Base-by-base conservation (phyloP, 768 basidiomycete species). In the Agrocybe chaxingu region DNA sequence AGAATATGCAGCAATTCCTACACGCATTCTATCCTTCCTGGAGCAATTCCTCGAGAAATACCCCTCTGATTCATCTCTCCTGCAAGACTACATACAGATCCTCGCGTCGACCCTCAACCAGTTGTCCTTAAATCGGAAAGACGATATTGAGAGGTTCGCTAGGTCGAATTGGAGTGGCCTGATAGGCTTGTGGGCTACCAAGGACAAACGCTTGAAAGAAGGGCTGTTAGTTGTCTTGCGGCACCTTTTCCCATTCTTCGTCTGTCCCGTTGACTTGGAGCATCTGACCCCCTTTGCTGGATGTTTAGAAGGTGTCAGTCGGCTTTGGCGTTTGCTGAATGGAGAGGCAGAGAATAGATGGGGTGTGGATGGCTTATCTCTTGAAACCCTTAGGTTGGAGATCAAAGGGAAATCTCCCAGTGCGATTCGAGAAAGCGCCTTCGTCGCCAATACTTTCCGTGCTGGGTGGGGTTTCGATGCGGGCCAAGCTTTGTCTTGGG, bases 141-240 rank as follows among this genome's bases (percentile, higher is more conserved):
- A 73, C 7, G 75, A 78, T 2, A 79, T 91, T 34, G 73, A 77
- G 7, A 65, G 65, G 12, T 86, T 91, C 55, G 87, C 89, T 0
- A 67, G 71, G 4, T 67, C 68, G 29, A 70, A 84, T 1, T 91
- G 93, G 84, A 69, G 81, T 41, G 65, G 66, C 2, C 60, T 98
- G 4, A 73, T 93, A 2, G 69, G 68, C 2, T 67, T 96, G 19
- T 97, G 92, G 92, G 74, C 76, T 2, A 87, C 87, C 12, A 92
- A 91, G 68, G 85, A 84, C 64, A 84, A 79, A 51, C 65, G 74
- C 7, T 70, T 88, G 57, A 93, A 94, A 63, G 93, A 95, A 64
- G 79, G 82, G 39, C 71, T 98, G 12, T 72, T 94, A 29, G 76
- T 85, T n/a, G 75, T 90, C 18, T 67, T 97, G 13, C 80, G 81